A percentile compares a stretch with the other conserved stretches of the same genome.
Evolutionary conservation across 176 grass and related monocot species (phyloP).

Genomic region (Oryza coarctata): DNA sequence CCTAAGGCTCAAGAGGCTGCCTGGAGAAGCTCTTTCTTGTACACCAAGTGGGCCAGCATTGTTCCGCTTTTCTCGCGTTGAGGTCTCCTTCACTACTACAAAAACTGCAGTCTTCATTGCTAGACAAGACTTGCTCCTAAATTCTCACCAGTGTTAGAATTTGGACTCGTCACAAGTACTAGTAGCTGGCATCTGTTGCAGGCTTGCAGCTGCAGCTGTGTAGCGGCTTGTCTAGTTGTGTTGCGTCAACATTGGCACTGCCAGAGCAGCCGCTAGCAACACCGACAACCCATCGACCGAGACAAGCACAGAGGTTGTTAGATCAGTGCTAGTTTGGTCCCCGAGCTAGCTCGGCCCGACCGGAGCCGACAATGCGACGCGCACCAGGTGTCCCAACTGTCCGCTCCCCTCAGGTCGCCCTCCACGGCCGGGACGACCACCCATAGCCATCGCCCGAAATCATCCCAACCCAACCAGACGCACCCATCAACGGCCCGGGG

Average conservation of each 20-base stretch:
- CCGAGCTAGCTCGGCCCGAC: not conserved
- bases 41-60: not conserved
- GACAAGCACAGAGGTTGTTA: not conserved
- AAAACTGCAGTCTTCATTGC: not conserved
- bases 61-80: not conserved
- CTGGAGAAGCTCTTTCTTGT: not conserved
- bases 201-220: too few species aligned
- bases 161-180: not conserved
- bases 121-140: too few species aligned
- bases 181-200: not conserved
- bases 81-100: not conserved
- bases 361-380: not conserved
- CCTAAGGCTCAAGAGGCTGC: not conserved
- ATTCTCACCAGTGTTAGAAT: not conserved
- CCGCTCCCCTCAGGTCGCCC: not conserved
- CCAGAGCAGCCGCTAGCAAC: not conserved
- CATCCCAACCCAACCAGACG: not conserved
- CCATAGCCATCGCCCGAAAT: not conserved
- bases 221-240: not conserved
- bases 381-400: slow-evolving; percentile 4
- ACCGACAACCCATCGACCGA: not conserved
- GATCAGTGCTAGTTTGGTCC: not conserved
- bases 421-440: not conserved
- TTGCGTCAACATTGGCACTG: not conserved
- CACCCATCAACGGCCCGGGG: not conserved